phyloP scores from a whole-genome alignment of 1,284 basidiomycete genomes.

The Coniferiporia weirii region DNA sequence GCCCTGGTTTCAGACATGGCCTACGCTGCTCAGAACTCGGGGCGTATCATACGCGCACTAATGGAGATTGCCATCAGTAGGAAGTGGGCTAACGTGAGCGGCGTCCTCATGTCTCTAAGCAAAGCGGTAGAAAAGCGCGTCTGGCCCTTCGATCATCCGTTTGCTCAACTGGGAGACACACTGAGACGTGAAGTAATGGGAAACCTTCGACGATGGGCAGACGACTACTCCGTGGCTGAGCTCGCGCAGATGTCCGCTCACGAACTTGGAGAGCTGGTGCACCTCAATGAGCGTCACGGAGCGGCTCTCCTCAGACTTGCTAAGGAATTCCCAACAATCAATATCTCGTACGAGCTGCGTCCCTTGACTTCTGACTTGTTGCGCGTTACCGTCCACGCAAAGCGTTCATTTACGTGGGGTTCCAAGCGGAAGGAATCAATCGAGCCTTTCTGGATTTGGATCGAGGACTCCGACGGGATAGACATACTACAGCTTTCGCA shows the following conservation, averaged over 20 bases:
- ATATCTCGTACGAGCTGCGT: conserved; percentile 66
- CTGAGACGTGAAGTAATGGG: conserved; percentile 80
- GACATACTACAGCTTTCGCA: conserved; percentile 83
- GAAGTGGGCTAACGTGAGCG: conserved; percentile 83
- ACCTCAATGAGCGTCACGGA: conserved; percentile 86
- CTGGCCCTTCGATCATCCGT: conserved; percentile 95
- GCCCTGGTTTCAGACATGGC: conserved; percentile 94
- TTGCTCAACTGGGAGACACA: conserved; percentile 63
- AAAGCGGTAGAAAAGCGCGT: conserved; percentile 90
- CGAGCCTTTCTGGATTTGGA: conserved; percentile 96
- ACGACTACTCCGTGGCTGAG: conserved; percentile 77
- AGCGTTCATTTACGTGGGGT: conserved; percentile 82
- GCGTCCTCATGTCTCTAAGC: conserved; percentile 85
- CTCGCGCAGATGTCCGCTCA: conserved; percentile 70
- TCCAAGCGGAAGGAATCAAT: conserved; percentile 66
- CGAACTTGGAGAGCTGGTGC: conserved; percentile 81
- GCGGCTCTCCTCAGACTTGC: conserved; percentile 76
- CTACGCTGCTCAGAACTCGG: conserved; percentile 92
- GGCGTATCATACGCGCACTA: conserved; percentile 89
- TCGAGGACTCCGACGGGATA: conserved; percentile 79
- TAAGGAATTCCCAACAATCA: conserved; percentile 78
- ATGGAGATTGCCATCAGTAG: conserved; percentile 91
- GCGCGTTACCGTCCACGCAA: conserved; percentile 65
- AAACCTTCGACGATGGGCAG: conserved; percentile 78
- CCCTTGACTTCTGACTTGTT: conserved; percentile 85